Percentiles rank a stretch among this genome's conserved stretches.
phyloP scores from a whole-genome alignment of 1,139 yeast genomes.

The Zhuliangozyma blackwelliae region DNA sequence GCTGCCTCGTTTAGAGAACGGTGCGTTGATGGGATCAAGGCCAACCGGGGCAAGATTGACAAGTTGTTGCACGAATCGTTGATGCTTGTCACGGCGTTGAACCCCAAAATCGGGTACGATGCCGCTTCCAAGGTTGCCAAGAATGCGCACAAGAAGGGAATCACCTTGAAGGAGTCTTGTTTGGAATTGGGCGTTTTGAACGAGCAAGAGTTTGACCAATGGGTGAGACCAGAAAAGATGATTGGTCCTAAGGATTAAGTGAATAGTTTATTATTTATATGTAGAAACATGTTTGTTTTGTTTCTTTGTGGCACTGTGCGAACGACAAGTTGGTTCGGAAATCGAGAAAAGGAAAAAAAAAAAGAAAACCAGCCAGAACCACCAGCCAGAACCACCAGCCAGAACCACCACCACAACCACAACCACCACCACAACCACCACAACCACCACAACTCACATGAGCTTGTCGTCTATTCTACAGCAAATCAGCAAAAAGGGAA shows the following conservation, averaged over 20 bases:
- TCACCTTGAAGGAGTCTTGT: constrained; percentile 85
- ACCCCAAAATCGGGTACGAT: constrained; percentile 95
- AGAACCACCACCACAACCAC: too few species aligned
- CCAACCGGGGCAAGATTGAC: constrained; percentile 76
- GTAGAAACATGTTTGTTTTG: too few species aligned
- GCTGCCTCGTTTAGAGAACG: constrained; percentile 76
- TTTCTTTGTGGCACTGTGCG: too few species aligned
- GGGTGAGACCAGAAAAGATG: constrained; percentile 96
- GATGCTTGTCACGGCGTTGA: constrained; percentile 92
- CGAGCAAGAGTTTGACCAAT: constrained; percentile 77
- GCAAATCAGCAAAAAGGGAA: constrained; percentile 31
- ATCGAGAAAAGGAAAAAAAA: too few species aligned
- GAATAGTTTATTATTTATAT: not conserved
- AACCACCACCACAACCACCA: too few species aligned
- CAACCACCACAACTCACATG: constrained; percentile 8
- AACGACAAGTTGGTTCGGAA: too few species aligned
- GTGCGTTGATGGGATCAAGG: constrained; percentile 86
- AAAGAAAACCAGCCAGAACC: too few species aligned
- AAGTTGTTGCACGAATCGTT: constrained; percentile 82
- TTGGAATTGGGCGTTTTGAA: constrained; percentile 75
- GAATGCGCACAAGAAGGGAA: constrained; percentile 92
- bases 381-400: too few species aligned
- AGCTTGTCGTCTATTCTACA: constrained; percentile 21
- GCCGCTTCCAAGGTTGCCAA: constrained; percentile 91
- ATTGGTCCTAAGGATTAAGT: constrained; percentile 64